Evolutionary conservation across 2,329 filamentous ascomycete species (phyloP).

Genomic region (Claviceps pazoutovae): DNA sequence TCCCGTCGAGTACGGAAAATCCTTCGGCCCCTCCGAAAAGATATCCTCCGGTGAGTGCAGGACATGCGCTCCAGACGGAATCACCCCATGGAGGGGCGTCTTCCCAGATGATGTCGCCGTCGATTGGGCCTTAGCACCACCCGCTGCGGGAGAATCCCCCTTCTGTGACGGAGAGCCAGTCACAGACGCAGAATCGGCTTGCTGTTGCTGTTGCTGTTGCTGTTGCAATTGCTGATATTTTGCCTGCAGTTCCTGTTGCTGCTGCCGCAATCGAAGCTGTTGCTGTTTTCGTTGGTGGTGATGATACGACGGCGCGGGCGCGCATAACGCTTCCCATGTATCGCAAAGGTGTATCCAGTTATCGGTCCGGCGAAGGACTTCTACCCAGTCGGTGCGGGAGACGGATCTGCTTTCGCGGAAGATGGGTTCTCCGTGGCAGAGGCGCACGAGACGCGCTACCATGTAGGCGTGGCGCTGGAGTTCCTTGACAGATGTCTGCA

Average conservation of each 20-base stretch:
- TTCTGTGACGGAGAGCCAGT: neutral
- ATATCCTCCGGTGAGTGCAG: neutral
- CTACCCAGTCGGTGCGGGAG: constrained; percentile 66
- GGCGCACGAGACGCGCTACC: constrained; percentile 58
- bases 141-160: constrained; percentile 19
- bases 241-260: neutral
- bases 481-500: constrained; percentile 67
- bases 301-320: constrained; percentile 19
- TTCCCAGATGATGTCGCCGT: constrained; percentile 2
- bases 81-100: no score
- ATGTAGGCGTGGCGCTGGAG: constrained; percentile 69
- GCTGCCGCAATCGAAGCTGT: neutral
- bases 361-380: constrained; percentile 51
- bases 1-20: constrained; percentile 57
- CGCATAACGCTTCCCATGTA: constrained; percentile 60
- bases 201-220: neutral
- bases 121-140: neutral
- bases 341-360: constrained; percentile 52
- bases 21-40: constrained; percentile 35
- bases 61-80: no score
- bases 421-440: constrained; percentile 68
- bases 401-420: constrained; percentile 61
- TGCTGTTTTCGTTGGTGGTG: neutral
- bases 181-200: neutral
- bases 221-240: neutral